phyloP scores from a whole-genome alignment of 495 filamentous ascomycete species.

The Evansstolkia leycettana region DNA sequence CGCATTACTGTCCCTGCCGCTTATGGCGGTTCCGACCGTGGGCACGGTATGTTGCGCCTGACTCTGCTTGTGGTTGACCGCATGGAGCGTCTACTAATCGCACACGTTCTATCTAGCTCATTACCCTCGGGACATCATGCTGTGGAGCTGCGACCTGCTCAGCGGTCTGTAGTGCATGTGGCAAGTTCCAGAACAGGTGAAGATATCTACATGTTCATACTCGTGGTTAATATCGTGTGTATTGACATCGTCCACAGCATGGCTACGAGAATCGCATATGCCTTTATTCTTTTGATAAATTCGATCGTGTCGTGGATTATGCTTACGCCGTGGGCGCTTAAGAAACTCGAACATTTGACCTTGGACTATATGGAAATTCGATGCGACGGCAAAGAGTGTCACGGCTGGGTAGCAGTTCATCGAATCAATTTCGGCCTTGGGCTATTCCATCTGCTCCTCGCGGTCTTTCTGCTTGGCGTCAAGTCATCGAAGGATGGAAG shows the following conservation, averaged over 20 bases:
- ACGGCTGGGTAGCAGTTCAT: slow-evolving; percentile 93
- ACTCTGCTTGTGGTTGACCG: neutral
- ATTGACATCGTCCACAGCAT: slow-evolving; percentile 45
- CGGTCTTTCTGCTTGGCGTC: slow-evolving; percentile 74
- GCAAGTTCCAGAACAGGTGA: slow-evolving; percentile 92
- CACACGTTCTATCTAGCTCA: slow-evolving; percentile 37
- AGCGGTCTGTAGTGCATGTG: slow-evolving; percentile 85
- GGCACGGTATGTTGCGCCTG: slow-evolving; percentile 55
- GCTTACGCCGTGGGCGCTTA: slow-evolving; percentile 97
- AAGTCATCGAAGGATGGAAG: slow-evolving; percentile 76
- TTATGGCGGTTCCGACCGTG: slow-evolving; percentile 76
- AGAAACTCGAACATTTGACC: slow-evolving; percentile 82
- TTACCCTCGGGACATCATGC: slow-evolving; percentile 70
- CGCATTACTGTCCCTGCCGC: slow-evolving; percentile 76
- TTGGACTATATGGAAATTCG: slow-evolving; percentile 90
- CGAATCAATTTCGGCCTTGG: slow-evolving; percentile 96
- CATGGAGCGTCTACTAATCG: neutral
- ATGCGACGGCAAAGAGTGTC: slow-evolving; percentile 82
- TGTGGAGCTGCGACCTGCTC: slow-evolving; percentile 94
- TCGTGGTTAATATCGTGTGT: no score
- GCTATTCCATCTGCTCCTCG: slow-evolving; percentile 80
- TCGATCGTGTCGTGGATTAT: slow-evolving; percentile 96
- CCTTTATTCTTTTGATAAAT: slow-evolving; percentile 89
- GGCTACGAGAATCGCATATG: slow-evolving; percentile 94
- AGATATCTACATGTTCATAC: slow-evolving; percentile 2